phyloP scores from a whole-genome alignment of 257 asterid species.

The Salvia splendens region DNA sequence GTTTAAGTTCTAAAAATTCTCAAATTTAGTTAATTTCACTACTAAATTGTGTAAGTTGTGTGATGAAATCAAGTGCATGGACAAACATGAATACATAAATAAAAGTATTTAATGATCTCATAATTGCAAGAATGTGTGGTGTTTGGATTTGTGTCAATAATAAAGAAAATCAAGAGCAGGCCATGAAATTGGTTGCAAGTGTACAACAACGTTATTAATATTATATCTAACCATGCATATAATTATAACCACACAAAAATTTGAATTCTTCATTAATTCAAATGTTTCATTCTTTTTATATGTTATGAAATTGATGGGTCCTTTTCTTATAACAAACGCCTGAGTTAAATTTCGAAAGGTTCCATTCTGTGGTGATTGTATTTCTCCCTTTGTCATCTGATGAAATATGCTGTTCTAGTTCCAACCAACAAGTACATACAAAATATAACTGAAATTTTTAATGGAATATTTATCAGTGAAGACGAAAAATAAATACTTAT shows the following conservation, averaged over 20 bases:
- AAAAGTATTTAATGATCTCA: conserved; percentile 21
- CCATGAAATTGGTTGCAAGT: conserved; percentile 21
- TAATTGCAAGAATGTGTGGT: conserved; percentile 7
- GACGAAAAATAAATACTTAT: background rate
- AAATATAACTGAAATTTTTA: background rate
- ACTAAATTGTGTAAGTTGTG: background rate
- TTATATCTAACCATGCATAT: conserved; percentile 25
- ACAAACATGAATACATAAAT: too few relatives aligned
- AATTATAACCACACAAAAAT: background rate
- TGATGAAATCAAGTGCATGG: background rate
- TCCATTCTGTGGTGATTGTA: conserved; percentile 25
- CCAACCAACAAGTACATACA: conserved; percentile 27
- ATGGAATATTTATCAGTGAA: background rate
- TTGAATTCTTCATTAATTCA: conserved; percentile 22
- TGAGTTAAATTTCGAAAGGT: conserved; percentile 16
- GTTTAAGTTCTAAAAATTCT: too few relatives aligned
- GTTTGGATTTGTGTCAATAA: background rate
- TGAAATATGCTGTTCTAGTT: conserved; percentile 17
- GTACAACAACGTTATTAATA: conserved; percentile 12
- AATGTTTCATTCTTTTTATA: background rate
- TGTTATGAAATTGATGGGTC: conserved; percentile 23
- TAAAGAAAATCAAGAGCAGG: conserved; percentile 28
- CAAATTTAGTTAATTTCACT: too few relatives aligned
- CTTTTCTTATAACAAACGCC: conserved; percentile 28
- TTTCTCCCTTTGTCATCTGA: conserved; percentile 31